Evolutionary conservation across 306 rosid species (phyloP).

Genomic region (Cajanus cajan): DNA sequence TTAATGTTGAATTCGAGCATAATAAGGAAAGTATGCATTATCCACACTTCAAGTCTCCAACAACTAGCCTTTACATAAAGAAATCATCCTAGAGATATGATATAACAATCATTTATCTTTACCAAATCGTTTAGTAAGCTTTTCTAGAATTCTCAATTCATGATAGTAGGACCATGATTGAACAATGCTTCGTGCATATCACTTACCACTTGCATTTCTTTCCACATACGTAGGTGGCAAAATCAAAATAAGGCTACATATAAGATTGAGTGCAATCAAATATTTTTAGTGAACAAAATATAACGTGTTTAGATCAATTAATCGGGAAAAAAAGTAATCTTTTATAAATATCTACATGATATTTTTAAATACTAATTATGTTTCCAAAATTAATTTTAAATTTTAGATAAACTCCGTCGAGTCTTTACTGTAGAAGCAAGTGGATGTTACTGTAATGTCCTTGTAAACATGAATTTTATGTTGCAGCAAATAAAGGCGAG

Average conservation of each 20-base stretch:
- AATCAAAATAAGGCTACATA: not conserved
- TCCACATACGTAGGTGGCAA: not conserved
- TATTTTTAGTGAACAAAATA: no score
- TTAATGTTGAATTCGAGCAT: not conserved
- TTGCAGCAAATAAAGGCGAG: not conserved
- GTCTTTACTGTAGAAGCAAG: not conserved
- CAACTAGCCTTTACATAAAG: constrained; percentile 2
- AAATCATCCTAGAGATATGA: not conserved
- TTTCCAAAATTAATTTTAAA: not conserved
- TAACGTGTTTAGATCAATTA: not conserved
- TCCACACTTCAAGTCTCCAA: not conserved
- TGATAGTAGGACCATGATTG: not conserved
- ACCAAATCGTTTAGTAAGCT: not conserved
- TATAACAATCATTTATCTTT: not conserved
- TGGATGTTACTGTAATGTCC: not conserved
- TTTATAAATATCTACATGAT: not conserved
- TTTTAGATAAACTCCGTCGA: not conserved
- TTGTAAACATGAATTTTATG: not conserved
- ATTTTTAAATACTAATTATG: not conserved
- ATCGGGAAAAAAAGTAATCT: not conserved
- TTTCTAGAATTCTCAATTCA: not conserved
- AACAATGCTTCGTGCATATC: not conserved
- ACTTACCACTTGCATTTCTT: not conserved
- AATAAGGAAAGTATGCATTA: not conserved
- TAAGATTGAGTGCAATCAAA: not conserved